These are phyloP conservation scores for Fusarium sp. DNA, from an alignment of 2,329 filamentous ascomycete species.

Conservation along the genomic window DNA sequence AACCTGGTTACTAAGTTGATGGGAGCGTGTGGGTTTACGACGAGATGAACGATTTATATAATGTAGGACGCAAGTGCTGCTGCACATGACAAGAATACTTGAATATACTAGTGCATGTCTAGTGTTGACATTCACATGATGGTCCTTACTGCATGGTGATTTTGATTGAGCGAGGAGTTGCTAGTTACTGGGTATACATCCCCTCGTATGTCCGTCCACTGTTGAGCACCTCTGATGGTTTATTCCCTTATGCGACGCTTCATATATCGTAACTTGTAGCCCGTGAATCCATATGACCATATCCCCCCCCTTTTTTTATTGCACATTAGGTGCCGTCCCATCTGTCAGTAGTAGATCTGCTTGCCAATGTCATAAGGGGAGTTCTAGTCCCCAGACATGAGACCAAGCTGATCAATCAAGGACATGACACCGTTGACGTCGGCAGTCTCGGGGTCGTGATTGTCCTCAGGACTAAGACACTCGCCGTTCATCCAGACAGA, in stretches of 20 bases:
- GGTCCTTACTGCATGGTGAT: neutral
- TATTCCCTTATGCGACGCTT: neutral
- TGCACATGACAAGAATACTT: constrained; percentile 4
- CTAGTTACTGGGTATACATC: constrained; percentile 9
- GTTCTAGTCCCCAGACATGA: constrained; percentile 41
- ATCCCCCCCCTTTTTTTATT: neutral
- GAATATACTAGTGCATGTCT: constrained; percentile 14
- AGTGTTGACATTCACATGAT: neutral
- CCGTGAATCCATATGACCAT: neutral
- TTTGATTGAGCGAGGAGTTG: constrained; percentile 2
- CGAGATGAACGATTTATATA: constrained; percentile 34
- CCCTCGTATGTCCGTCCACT: neutral
- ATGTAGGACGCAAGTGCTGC: constrained; percentile 33
- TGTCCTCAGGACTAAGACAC: constrained; percentile 30
- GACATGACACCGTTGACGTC: constrained; percentile 40
- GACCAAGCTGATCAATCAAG: constrained; percentile 37
- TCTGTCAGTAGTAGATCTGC: constrained; percentile 30
- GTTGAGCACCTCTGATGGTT: neutral
- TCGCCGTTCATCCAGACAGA: constrained; percentile 60
- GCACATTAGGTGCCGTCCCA: neutral
- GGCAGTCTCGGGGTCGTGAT: constrained; percentile 38
- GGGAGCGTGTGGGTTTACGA: constrained; percentile 27
- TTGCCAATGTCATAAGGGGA: constrained; percentile 44
- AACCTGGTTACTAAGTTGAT: constrained; percentile 35
- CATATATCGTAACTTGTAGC: constrained; percentile 8